Evolutionary conservation across 148 eudicot species (phyloP), one percentile per base, ranked within the genome.

Genomic region (Persicaria tinctoria): DNA sequence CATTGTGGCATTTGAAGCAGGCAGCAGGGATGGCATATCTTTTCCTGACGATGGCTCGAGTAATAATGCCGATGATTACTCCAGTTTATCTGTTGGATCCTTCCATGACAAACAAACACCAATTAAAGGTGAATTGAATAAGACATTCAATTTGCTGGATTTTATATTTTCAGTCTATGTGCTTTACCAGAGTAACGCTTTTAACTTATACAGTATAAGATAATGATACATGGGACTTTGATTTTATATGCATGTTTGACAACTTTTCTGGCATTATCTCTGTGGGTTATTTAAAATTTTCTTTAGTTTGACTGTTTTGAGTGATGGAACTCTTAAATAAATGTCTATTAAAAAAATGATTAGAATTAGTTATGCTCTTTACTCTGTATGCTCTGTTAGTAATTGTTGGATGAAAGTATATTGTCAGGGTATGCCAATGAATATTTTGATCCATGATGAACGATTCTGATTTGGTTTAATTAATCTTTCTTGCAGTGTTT

Each of bases 1-100:
- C 71, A 77, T 16, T 74, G 8, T 80, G 76, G 27, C 73, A 51
- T 55, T 32, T 12, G 72, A 78, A 76, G 79, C 87, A 90, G 97
- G 91, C 45, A 83, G 87, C 79, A 86, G 85, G 84, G 97, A 92
- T 49, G 97, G 92, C 85, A 47, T 84, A 68, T 77, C 89, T 12
- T 50, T 80, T 68, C 78, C 83, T 66, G 20, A 13, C 73, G 90
- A 90, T 78, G 89, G 90, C 75, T 76, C 80, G 44, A 79, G 76
- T 78, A 86, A 82, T 75, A 87, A 85, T 62, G 59, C 68, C 57
- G 89, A 81, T 53, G 81, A 76, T 81, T 32, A 75, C 50, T 51
- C 79, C 44, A 75, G 73, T 79, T 50, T 23, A 55, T 68, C 78
- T 11, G 87, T 78, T 64, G 76, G 78, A 54, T 77, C 49, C 27